A percentile compares a stretch with the other conserved stretches of the same genome.
These are phyloP conservation scores for Yamadazyma kanchanaburiensis DNA, from an alignment of 1,139 yeast genomes.

Conservation along the genomic window DNA sequence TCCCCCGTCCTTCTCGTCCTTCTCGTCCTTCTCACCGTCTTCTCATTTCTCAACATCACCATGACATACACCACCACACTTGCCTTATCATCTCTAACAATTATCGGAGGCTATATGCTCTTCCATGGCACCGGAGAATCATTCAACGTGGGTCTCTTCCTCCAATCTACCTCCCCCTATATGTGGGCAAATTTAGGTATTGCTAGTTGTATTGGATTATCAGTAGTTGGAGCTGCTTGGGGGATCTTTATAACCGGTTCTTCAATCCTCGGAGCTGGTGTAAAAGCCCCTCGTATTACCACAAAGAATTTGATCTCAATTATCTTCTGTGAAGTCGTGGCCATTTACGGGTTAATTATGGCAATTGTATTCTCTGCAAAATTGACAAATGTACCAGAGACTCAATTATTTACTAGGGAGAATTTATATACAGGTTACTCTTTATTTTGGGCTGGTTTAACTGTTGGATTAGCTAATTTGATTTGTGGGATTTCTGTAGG, in stretches of 20 bases:
- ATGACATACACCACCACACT: conserved; percentile 15
- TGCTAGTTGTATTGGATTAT: conserved; percentile 87
- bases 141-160: conserved; percentile 86
- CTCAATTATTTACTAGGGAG: conserved; percentile 66
- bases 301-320: conserved; percentile 95
- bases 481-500: conserved; percentile 98
- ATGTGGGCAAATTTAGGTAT: conserved; percentile 97
- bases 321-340: conserved; percentile 99
- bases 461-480: conserved; percentile 90
- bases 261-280: conserved; percentile 96
- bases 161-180: conserved; percentile 86
- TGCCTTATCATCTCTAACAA: conserved; percentile 26
- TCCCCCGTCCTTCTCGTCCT: background rate
- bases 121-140: conserved; percentile 91
- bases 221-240: conserved; percentile 99
- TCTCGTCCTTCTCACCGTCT: background rate
- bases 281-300: conserved; percentile 93
- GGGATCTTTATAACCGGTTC: conserved; percentile 97
- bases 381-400: conserved; percentile 66
- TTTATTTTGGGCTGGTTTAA: conserved; percentile 96
- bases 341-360: conserved; percentile 96
- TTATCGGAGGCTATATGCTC: conserved; percentile 63
- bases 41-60: background rate
- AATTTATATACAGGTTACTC: conserved; percentile 93
- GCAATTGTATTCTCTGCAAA: conserved; percentile 96